Percentiles rank a stretch among this genome's conserved stretches.
phyloP scores from a whole-genome alignment of 164 flowering plant genomes.

The Tetrastigma voinierianum region DNA sequence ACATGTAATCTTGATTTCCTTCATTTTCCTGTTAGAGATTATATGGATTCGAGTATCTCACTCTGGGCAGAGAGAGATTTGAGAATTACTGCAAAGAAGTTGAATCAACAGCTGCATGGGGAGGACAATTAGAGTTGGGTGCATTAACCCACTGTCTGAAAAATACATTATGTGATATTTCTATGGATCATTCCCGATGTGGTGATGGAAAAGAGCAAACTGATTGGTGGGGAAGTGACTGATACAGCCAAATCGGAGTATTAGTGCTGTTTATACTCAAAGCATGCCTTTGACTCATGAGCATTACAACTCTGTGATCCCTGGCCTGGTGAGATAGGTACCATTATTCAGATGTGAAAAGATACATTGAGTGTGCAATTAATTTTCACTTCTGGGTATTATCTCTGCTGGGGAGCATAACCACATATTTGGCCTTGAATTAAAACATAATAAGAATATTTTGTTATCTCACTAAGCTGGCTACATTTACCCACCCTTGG shows the following conservation, averaged over 20 bases:
- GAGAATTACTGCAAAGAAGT: slow-evolving; percentile 77
- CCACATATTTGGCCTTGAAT: too few relatives aligned
- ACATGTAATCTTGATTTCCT: slow-evolving; percentile 62
- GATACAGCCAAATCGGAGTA: slow-evolving; percentile 35
- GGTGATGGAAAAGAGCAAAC: slow-evolving; percentile 89
- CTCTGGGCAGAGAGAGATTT: slow-evolving; percentile 54
- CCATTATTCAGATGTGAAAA: not conserved
- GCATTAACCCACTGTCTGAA: slow-evolving; percentile 82
- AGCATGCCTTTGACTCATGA: slow-evolving; percentile 90
- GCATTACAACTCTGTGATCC: slow-evolving; percentile 90
- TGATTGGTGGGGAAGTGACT: slow-evolving; percentile 9
- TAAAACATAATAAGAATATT: too few relatives aligned
- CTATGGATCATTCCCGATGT: slow-evolving; percentile 96
- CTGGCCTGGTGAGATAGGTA: slow-evolving; percentile 25
- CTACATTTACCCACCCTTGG: too few relatives aligned
- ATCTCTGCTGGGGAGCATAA: too few relatives aligned
- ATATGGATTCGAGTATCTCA: slow-evolving; percentile 49
- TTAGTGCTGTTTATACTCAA: slow-evolving; percentile 79
- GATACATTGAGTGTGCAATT: too few relatives aligned
- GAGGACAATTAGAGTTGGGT: slow-evolving; percentile 91
- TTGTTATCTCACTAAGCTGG: too few relatives aligned
- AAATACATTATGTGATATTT: slow-evolving; percentile 65
- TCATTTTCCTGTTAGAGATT: slow-evolving; percentile 73
- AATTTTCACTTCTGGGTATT: too few relatives aligned
- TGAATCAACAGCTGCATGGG: slow-evolving; percentile 91